Evolutionary conservation across 2,329 filamentous ascomycete species (phyloP), one percentile per base, ranked within the genome.

Genomic region (Phoma sp.): DNA sequence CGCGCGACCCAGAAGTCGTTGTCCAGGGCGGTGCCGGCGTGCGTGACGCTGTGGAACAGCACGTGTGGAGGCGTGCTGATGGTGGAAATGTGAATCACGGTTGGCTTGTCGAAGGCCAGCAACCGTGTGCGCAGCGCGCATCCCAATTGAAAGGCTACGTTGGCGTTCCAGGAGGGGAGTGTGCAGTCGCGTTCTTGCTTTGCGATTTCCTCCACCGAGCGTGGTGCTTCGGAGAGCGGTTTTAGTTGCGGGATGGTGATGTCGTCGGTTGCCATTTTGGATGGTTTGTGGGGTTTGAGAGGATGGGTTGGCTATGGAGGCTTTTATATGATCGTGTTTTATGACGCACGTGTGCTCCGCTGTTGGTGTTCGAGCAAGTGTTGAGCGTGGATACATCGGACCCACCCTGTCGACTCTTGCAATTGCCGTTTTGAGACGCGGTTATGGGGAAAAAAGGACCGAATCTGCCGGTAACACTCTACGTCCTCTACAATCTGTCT

Each of bases 31-130:
- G 85, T 85, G 2, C 89, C 89, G 0, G 83, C 75, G 23, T 86
- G 85, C 0, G 88, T 89, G 8, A 83, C 84, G 48, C 80, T 78
- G 70, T 92, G 89, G 78, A 91, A 93, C 23, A 93, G 75, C 2
- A 86, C 77, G 61, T 89, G 87, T 4, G 25, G 75, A 65, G 63
- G 66, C 25, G 72, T 83, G 80, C 52, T 84, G 78, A 41, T 84
- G 77, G 60, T 66, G n/a, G 81, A 77, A 71, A 90, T 89, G 66
- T 83, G 82, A 65, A 90, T 82, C 10, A 89, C 78, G n/a, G 80
- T 78, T 0, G 86, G 82, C 30, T 80, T 78, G 24, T 53, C 48
- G 53, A 84, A 78, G 4, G 80, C 75, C 9, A 83, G 73, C 5
- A 90, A 82, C 13, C 86, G 81, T 5, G 79, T 81, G 63, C 86